Percentiles rank a stretch among this genome's conserved stretches.
phyloP scores from a whole-genome alignment of 441 rosid genomes.

The Breynia disticha region DNA sequence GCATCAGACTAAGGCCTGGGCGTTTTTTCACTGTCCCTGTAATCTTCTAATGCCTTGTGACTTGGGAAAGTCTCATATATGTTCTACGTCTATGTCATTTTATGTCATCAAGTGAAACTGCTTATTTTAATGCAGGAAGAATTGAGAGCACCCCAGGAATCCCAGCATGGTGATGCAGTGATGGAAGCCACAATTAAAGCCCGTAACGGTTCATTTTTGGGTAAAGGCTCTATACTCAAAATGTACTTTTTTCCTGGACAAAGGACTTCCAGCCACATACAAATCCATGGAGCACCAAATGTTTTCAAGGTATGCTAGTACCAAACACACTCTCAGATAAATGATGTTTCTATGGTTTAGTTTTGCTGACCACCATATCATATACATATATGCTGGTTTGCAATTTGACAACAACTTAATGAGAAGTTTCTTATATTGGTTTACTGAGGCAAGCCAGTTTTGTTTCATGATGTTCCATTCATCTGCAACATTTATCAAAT shows the following conservation, averaged over 20 bases:
- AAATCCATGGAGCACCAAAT: constrained; percentile 87
- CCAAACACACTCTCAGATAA: too few species aligned
- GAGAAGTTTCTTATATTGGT: not conserved
- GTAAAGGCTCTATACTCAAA: constrained; percentile 85
- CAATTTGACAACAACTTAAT: too few species aligned
- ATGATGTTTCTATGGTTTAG: not conserved
- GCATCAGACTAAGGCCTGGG: constrained; percentile 93
- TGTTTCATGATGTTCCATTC: constrained; percentile 1
- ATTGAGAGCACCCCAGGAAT: constrained; percentile 76
- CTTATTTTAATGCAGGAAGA: constrained; percentile 55
- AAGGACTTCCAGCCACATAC: constrained; percentile 79
- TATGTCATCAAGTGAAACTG: constrained; percentile 6
- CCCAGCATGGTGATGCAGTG: constrained; percentile 93
- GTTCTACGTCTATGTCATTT: too few species aligned
- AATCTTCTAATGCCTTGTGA: constrained; percentile 25
- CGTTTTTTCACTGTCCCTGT: constrained; percentile 89
- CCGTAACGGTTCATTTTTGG: constrained; percentile 87
- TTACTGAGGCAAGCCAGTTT: not conserved
- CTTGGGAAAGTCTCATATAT: too few species aligned
- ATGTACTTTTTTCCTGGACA: constrained; percentile 97
- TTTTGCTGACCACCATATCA: too few species aligned
- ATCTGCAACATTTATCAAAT: not conserved
- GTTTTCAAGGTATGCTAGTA: constrained; percentile 63
- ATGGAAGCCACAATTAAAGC: constrained; percentile 92
- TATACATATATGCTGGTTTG: too few species aligned